Conservation (phyloP, 345 rosid species). For the Boechera stricta region DNA sequence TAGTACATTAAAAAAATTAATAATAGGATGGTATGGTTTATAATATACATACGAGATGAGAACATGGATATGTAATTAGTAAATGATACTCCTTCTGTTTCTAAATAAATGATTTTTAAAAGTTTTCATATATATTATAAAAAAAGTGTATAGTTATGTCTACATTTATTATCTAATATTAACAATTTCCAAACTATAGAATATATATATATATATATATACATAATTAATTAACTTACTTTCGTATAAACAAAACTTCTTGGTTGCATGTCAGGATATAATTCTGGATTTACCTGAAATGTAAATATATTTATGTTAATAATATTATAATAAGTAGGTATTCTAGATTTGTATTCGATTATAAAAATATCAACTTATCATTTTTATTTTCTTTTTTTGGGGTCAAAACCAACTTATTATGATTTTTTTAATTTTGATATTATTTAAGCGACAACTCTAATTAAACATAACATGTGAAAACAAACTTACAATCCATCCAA, state of each 20-base stretch:
- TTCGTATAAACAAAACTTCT: not conserved
- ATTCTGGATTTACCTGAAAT: not conserved
- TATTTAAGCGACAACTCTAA: not conserved
- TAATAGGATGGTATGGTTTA: not conserved
- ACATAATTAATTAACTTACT: not conserved
- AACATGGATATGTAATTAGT: not conserved
- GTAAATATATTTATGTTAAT: not conserved
- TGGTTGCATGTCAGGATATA: not conserved
- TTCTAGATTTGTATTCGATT: not conserved
- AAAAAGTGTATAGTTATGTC: no score
- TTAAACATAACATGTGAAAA: not conserved
- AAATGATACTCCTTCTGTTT: no score
- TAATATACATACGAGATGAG: not conserved
- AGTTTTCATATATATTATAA: no score
- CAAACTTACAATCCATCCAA: conserved; percentile 5
- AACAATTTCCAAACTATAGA: no score
- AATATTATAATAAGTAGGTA: not conserved
- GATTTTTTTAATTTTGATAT: not conserved
- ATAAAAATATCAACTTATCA: not conserved
- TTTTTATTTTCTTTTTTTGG: not conserved
- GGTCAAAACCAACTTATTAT: not conserved
- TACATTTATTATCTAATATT: no score
- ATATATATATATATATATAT: no score
- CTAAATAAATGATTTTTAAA: no score
- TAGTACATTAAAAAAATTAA: not conserved